Conservation (phyloP, 805 yeast species). For the Scheffersomyces ergatensis region DNA sequence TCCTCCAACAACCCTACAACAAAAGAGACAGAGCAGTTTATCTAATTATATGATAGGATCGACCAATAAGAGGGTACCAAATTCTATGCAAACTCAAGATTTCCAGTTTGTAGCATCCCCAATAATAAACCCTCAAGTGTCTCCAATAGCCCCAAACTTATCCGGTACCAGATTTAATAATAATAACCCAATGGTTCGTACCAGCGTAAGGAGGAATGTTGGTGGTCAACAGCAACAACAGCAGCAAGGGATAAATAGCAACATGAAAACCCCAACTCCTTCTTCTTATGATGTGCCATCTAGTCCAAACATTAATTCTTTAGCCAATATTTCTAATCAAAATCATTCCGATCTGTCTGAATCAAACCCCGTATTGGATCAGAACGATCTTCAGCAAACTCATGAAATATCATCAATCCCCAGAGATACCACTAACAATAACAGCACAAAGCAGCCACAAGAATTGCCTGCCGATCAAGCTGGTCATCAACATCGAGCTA, state of each 20-base stretch:
- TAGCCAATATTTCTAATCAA: conserved; percentile 22
- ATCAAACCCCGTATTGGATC: conserved; percentile 27
- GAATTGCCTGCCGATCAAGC: conserved; percentile 8
- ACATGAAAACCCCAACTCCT: conserved; percentile 38
- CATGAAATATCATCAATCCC: conserved; percentile 3
- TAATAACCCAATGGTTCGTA: conserved; percentile 5
- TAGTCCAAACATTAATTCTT: conserved; percentile 31
- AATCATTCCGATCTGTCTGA: conserved; percentile 42
- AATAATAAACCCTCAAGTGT: conserved; percentile 3
- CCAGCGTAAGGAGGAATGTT: conserved; percentile 8
- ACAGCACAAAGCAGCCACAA: conserved; percentile 9
- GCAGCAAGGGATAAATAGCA: conserved; percentile 4
- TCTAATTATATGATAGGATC: conserved; percentile 29
- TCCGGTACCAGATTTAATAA: conserved; percentile 4
- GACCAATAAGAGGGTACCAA: conserved; percentile 35
- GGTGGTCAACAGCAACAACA: conserved; percentile 1
- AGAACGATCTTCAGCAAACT: conserved; percentile 10
- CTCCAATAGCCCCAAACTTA: conserved; percentile 4
- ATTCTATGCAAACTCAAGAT: conserved; percentile 13
- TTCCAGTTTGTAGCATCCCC: background rate
- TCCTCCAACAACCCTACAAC: conserved; percentile 17
- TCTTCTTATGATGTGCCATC: conserved; percentile 41
- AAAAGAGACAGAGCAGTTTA: conserved; percentile 41
- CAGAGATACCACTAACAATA: conserved; percentile 1
- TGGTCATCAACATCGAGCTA: conserved; percentile 20